phyloP scores from a whole-genome alignment of 1,284 basidiomycete genomes.

The Cryptococcus sp. region DNA sequence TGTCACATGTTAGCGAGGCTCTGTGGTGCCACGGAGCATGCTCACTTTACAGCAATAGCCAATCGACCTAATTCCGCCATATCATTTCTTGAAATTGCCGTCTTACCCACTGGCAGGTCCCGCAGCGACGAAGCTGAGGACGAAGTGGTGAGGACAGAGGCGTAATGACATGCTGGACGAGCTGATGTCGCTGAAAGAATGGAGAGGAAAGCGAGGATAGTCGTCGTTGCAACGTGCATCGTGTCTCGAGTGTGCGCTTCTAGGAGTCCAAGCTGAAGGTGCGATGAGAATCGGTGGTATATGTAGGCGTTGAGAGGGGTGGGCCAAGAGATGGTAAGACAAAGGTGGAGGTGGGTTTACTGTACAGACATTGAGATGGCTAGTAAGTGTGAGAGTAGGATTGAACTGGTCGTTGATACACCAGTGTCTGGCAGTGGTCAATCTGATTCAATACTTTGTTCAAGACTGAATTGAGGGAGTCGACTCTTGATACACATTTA shows the following conservation, averaged over 20 bases:
- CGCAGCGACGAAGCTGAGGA: neutral
- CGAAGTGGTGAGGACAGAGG: slow-evolving; percentile 25
- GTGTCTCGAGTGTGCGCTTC: neutral
- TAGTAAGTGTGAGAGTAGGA: too few species aligned
- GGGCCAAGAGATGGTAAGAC: too few species aligned
- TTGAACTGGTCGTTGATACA: too few species aligned
- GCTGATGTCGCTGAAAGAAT: slow-evolving; percentile 2
- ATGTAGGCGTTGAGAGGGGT: neutral
- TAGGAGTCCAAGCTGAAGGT: too few species aligned
- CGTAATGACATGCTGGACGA: slow-evolving; percentile 2
- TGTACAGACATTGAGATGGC: too few species aligned
- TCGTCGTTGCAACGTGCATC: slow-evolving; percentile 4
- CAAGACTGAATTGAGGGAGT: too few species aligned
- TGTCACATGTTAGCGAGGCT: neutral
- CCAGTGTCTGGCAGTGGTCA: too few species aligned
- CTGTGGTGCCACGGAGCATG: neutral
- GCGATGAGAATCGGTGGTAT: too few species aligned
- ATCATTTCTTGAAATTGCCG: slow-evolving; percentile 22
- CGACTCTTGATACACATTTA: too few species aligned
- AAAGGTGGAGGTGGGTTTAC: too few species aligned
- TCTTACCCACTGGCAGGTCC: slow-evolving; percentile 20
- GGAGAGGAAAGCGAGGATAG: slow-evolving; percentile 10
- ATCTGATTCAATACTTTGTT: too few species aligned
- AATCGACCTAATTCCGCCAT: slow-evolving; percentile 30
- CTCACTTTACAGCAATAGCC: slow-evolving; percentile 33